Percentiles rank a stretch among this genome's conserved stretches.
These are phyloP conservation scores for Zoysia matrella DNA, from an alignment of 202 grass and related monocot genomes.

Conservation along the genomic window DNA sequence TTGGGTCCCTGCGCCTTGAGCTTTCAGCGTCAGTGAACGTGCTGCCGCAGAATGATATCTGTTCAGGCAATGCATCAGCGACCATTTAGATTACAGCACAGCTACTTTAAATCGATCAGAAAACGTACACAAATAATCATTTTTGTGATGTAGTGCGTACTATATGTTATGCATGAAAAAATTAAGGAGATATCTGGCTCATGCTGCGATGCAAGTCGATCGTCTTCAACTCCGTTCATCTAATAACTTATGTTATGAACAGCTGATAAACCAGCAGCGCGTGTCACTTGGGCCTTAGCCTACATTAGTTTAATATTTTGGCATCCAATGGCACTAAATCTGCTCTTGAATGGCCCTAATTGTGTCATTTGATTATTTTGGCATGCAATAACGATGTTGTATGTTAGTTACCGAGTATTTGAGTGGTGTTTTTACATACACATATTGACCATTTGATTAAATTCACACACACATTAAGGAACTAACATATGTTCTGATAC, in stretches of 20 bases:
- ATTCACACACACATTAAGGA: background rate
- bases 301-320: background rate
- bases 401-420: background rate
- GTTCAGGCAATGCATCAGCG: background rate
- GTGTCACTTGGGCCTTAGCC: background rate
- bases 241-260: too few species aligned
- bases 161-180: too few species aligned
- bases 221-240: too few species aligned
- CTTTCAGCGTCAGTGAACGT: slow-evolving; percentile 41
- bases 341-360: background rate
- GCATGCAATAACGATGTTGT: too few species aligned
- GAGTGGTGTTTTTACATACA: background rate
- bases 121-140: background rate
- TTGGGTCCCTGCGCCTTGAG: slow-evolving; percentile 14
- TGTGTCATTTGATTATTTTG: background rate
- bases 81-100: background rate
- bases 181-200: too few species aligned
- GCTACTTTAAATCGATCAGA: background rate
- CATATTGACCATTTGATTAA: background rate
- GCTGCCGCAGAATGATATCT: slow-evolving; percentile 51
- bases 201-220: too few species aligned
- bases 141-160: background rate
- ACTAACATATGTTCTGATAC: background rate
- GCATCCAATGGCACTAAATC: background rate
- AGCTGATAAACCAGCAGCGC: too few species aligned